These are phyloP conservation scores for Diaporthe batatas DNA, from an alignment of 2,329 filamentous ascomycete genomes.

Conservation along the genomic window DNA sequence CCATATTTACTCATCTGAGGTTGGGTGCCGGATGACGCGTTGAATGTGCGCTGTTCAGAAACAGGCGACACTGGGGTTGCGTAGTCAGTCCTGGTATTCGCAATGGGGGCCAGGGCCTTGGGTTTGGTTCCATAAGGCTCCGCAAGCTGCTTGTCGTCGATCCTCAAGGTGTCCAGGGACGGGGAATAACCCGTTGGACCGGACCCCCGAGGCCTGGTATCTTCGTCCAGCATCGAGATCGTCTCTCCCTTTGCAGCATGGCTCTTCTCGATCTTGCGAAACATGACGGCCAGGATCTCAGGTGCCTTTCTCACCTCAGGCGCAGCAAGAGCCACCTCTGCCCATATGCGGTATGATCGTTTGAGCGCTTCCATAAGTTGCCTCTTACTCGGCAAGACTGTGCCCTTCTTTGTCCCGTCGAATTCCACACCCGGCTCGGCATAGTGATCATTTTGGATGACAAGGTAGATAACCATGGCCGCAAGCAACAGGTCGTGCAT, in stretches of 20 bases:
- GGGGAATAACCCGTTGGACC: conserved; percentile 3
- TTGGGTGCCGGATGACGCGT: conserved; percentile 2
- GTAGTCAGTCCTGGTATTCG: conserved; percentile 4
- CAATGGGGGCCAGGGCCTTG: background rate
- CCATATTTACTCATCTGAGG: conserved; percentile 6
- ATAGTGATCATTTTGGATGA: conserved; percentile 59
- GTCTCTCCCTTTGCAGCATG: conserved; percentile 16
- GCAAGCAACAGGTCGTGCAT: conserved; percentile 74
- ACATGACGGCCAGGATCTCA: conserved; percentile 60
- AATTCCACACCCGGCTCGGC: conserved; percentile 51
- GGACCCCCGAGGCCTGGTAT: background rate
- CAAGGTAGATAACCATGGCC: conserved; percentile 70
- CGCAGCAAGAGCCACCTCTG: conserved; percentile 52
- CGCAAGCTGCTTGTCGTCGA: conserved; percentile 20
- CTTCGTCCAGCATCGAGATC: conserved; percentile 8
- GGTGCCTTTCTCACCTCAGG: conserved; percentile 61
- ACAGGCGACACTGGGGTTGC: background rate
- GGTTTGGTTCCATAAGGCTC: background rate
- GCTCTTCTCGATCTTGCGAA: conserved; percentile 53
- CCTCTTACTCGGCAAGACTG: conserved; percentile 52
- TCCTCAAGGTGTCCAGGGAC: conserved; percentile 18
- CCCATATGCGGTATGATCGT: conserved; percentile 61
- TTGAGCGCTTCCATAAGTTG: conserved; percentile 57
- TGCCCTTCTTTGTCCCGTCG: conserved; percentile 53
- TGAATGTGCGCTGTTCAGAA: background rate